Evolutionary conservation across 306 rosid genomes (phyloP), one percentile per base, ranked within the genome.

Genomic region (Vigna angularis): DNA sequence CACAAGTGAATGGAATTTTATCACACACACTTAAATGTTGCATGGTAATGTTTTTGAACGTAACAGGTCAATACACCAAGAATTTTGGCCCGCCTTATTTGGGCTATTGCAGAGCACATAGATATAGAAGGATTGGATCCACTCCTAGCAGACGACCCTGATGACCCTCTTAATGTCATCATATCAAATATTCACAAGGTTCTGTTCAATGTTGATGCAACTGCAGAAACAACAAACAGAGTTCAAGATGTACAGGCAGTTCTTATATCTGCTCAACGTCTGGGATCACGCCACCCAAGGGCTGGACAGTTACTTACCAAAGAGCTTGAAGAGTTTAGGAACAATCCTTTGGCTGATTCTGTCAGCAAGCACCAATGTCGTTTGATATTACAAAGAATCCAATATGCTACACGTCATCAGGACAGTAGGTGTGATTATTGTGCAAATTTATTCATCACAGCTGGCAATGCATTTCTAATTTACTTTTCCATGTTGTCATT

Each of bases 141-240:
- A 40, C 99, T 95, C 78, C 90, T 95, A 70, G 98, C 99, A 63
- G 99, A 95, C 17, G 99, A 95, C 78, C 99, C 99, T n/a, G 93
- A 85, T 73, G 99, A 95, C 73, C 90, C 98, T 47, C 91, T 95
- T 68, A 95, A 95, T 83, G 92, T 93, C 74, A 91, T 93, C 75
- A 17, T 95, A 56, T 81, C 93, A 77, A 91, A 95, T 69, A 86
- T 95, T 74, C 97, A 61, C 78, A 95, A 91, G 91, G 97, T 95
- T 83, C 86, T 95, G 71, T 91, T 90, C 86, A 91, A 88, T 83
- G 10, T 90, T 62, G 93, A 93, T 86, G 76, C 97, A 36, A 80
- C 90, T 72, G 86, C 97, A 24, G 99, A 93, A 80, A 85, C 96
- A 67, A 88, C 99, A 70, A 95, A 91, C 86, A 91, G 96, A 88